phyloP scores from a whole-genome alignment of 768 basidiomycete genomes.

The Neoboletus subvelutipes region DNA sequence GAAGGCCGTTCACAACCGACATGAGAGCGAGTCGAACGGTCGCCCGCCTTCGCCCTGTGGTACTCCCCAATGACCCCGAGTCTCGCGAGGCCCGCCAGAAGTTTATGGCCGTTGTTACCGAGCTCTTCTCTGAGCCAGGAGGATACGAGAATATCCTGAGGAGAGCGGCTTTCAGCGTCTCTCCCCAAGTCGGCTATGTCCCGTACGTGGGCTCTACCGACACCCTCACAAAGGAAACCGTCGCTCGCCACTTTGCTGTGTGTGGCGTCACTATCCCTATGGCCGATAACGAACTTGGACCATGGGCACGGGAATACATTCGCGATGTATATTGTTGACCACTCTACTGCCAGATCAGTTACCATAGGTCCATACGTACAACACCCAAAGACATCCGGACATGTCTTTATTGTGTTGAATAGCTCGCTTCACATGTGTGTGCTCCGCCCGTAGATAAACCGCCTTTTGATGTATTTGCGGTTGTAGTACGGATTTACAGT shows the following conservation, averaged over 20 bases:
- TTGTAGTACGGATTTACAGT: slow-evolving; percentile 20
- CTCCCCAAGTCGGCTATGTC: slow-evolving; percentile 31
- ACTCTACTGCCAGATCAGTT: neutral
- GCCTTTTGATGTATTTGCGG: slow-evolving; percentile 11
- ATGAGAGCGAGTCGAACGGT: slow-evolving; percentile 48
- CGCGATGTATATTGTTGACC: slow-evolving; percentile 30
- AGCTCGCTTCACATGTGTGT: slow-evolving; percentile 4
- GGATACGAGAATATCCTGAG: slow-evolving; percentile 40
- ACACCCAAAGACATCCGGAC: slow-evolving; percentile 24
- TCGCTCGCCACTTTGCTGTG: slow-evolving; percentile 43
- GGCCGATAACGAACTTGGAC: slow-evolving; percentile 38
- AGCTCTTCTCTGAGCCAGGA: slow-evolving; percentile 42
- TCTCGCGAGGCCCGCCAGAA: slow-evolving; percentile 37
- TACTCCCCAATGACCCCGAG: slow-evolving; percentile 33
- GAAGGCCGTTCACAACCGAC: slow-evolving; percentile 40
- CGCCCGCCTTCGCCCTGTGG: slow-evolving; percentile 45
- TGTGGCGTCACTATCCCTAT: slow-evolving; percentile 40
- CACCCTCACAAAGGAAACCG: slow-evolving; percentile 30
- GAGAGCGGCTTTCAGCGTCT: slow-evolving; percentile 35
- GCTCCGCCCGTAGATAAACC: slow-evolving; percentile 4
- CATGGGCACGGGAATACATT: slow-evolving; percentile 40
- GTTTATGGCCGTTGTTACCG: slow-evolving; percentile 40
- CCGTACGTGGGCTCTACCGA: slow-evolving; percentile 34
- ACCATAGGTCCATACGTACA: slow-evolving; percentile 18
- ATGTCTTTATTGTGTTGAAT: slow-evolving; percentile 25